These are phyloP conservation scores for Malus asiatica DNA, from an alignment of 306 rosid genomes.

Conservation along the genomic window DNA sequence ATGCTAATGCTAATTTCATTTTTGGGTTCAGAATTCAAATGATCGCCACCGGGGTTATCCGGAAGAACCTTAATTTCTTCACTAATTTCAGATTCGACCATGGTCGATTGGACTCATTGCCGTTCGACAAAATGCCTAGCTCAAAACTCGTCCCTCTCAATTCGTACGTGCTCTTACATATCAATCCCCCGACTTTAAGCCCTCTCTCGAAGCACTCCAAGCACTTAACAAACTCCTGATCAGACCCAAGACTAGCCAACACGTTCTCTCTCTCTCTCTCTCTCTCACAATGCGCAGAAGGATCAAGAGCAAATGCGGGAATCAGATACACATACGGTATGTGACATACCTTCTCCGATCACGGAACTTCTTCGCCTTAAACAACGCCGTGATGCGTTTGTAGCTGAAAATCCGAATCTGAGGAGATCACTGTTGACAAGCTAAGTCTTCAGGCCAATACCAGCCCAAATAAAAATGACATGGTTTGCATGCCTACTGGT, in stretches of 20 bases:
- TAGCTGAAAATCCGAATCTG: constrained; percentile 80
- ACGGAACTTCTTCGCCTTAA: constrained; percentile 83
- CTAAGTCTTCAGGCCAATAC: too few relatives aligned
- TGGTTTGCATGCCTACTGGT: too few relatives aligned
- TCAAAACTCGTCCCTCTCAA: constrained; percentile 28
- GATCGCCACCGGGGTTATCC: not conserved
- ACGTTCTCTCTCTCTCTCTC: constrained; percentile 42
- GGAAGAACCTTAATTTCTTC: constrained; percentile 13
- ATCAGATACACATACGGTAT: constrained; percentile 42
- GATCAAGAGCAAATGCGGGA: constrained; percentile 82
- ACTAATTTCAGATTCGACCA: constrained; percentile 14
- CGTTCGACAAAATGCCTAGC: constrained; percentile 34
- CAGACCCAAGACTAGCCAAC: constrained; percentile 84
- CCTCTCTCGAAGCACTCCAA: constrained; percentile 80
- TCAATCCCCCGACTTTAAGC: constrained; percentile 65
- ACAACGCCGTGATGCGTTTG: constrained; percentile 77
- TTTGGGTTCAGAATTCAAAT: not conserved
- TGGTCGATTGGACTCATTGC: not conserved
- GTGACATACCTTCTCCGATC: constrained; percentile 79
- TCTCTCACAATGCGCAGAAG: constrained; percentile 68
- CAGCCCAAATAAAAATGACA: too few relatives aligned
- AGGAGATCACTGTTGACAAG: constrained; percentile 16
- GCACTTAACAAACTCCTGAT: constrained; percentile 61
- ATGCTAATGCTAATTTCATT: too few relatives aligned
- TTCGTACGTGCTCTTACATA: constrained; percentile 51